Conservation (phyloP, 192 early-diverging fungal genomes). For the Gryganskiella cystojenkinii region DNA sequence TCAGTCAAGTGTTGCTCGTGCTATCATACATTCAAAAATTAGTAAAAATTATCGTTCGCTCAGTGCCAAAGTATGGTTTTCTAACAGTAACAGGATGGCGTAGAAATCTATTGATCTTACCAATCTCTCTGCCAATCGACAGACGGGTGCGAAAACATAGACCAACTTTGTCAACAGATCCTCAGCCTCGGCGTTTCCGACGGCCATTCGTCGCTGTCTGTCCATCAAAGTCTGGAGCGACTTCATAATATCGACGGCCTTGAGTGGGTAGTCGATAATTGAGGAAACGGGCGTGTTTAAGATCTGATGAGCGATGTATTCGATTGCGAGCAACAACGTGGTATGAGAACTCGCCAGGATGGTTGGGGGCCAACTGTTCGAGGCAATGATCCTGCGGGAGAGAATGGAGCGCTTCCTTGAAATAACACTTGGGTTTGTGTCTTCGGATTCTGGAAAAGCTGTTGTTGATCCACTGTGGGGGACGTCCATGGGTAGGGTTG, state of each 20-base stretch:
- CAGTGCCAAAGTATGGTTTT: neutral
- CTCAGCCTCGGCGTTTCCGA: conserved; percentile 69
- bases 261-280: conserved; percentile 32
- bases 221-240: conserved; percentile 68
- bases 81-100: neutral
- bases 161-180: conserved; percentile 68
- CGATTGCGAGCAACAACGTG: conserved; percentile 61
- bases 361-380: conserved; percentile 74
- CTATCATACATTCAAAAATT: conserved; percentile 1
- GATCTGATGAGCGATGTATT: conserved; percentile 62
- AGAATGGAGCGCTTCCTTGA: conserved; percentile 42
- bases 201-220: conserved; percentile 63
- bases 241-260: conserved; percentile 73
- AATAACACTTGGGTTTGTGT: neutral
- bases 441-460: conserved; percentile 3
- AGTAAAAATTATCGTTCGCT: neutral
- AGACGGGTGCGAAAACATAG: conserved; percentile 70
- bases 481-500: conserved; percentile 13
- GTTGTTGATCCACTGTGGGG: neutral
- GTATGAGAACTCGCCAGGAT: conserved; percentile 68
- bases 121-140: conserved; percentile 68
- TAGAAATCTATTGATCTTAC: conserved; percentile 48
- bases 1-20: conserved; percentile 44
- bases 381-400: conserved; percentile 59
- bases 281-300: conserved; percentile 61